These are phyloP conservation scores for Helminthosporium solani DNA, from an alignment of 2,329 filamentous ascomycete species.

Conservation along the genomic window DNA sequence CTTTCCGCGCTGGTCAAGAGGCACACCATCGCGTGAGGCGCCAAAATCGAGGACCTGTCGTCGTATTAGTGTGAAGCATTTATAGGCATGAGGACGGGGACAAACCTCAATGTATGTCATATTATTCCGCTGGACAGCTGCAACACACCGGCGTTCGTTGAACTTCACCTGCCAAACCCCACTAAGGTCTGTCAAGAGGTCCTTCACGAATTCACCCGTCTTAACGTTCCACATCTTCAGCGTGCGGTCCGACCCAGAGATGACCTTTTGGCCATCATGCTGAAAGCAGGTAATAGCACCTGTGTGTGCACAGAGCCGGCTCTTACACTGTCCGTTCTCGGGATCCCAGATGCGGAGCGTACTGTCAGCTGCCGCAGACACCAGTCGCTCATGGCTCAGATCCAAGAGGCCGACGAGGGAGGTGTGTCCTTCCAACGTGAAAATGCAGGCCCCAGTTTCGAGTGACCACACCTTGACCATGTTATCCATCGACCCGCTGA, in stretches of 20 bases:
- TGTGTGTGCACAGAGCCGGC: conserved; percentile 87
- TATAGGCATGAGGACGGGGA: conserved; percentile 15
- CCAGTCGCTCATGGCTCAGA: conserved; percentile 82
- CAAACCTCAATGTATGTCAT: conserved; percentile 92
- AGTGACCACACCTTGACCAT: conserved; percentile 97
- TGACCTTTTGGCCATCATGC: conserved; percentile 94
- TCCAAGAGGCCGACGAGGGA: conserved; percentile 91
- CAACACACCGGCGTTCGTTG: conserved; percentile 90
- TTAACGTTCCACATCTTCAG: conserved; percentile 98
- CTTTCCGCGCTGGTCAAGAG: conserved; percentile 72
- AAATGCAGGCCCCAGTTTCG: conserved; percentile 77
- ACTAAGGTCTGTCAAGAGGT: conserved; percentile 87
- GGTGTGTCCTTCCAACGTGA: conserved; percentile 89
- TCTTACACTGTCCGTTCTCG: conserved; percentile 85
- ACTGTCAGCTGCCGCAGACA: conserved; percentile 92
- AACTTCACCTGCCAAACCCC: conserved; percentile 99
- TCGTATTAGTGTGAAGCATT: conserved; percentile 34
- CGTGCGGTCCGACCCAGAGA: conserved; percentile 91
- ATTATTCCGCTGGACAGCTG: conserved; percentile 88
- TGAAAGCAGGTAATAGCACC: conserved; percentile 99
- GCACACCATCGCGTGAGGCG: conserved; percentile 82
- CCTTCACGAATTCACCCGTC: conserved; percentile 87
- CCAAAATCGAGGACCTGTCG: conserved; percentile 92
- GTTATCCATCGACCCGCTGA: conserved; percentile 98
- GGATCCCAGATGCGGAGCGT: conserved; percentile 97